Conservation (phyloP, 345 rosid species). For the Lenwebbia sp. region DNA sequence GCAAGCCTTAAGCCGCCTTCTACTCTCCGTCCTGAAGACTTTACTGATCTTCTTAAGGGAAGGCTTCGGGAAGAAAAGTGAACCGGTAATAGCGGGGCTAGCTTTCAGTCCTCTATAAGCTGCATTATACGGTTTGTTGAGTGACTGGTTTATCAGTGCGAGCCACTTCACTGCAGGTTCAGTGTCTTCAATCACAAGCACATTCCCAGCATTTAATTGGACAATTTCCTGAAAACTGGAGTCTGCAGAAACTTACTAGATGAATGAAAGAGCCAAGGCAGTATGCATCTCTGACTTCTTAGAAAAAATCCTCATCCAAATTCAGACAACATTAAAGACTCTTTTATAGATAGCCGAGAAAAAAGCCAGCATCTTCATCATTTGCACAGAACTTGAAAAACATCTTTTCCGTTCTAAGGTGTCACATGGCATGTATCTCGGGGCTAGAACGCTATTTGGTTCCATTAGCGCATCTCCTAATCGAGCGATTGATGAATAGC, state of each 20-base stretch:
- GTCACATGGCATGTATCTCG: not conserved
- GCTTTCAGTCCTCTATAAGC: conserved; percentile 18
- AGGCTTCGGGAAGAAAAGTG: conserved; percentile 68
- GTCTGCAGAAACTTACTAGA: not conserved
- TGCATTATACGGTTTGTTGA: conserved; percentile 38
- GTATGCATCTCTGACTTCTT: not conserved
- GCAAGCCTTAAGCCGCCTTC: conserved; percentile 67
- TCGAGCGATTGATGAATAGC: not conserved
- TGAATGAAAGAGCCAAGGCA: not conserved
- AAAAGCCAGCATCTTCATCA: not conserved
- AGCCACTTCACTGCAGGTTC: conserved; percentile 96
- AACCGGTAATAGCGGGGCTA: conserved; percentile 22
- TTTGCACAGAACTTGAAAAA: not conserved
- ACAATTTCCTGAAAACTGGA: conserved; percentile 95
- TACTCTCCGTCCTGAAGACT: conserved; percentile 65
- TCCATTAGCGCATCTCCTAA: not conserved
- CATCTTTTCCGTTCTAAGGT: not conserved
- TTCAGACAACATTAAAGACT: not conserved
- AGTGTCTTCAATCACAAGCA: conserved; percentile 80
- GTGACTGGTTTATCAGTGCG: conserved; percentile 56
- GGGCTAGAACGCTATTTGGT: not conserved
- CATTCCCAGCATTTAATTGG: conserved; percentile 94
- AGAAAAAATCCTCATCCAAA: not conserved
- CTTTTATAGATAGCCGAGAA: not conserved
- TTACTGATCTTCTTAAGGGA: conserved; percentile 74